A percentile compares a stretch with the other conserved stretches of the same genome.
Evolutionary conservation across 306 rosid genomes (phyloP).

Genomic region (Cucumis hystrix): DNA sequence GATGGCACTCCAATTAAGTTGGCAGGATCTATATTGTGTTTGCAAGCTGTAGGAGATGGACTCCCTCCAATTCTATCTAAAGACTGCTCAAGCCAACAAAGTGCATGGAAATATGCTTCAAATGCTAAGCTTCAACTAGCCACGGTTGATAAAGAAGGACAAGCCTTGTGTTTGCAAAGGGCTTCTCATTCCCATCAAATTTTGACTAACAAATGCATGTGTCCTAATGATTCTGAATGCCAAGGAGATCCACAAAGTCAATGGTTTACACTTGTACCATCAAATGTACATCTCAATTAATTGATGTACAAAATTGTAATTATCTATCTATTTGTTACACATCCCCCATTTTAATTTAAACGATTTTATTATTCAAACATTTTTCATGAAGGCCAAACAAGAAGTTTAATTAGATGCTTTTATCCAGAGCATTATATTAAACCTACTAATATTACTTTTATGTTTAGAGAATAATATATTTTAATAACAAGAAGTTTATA

Average conservation of each 20-base stretch:
- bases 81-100: slow-evolving; percentile 19
- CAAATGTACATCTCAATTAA: neutral
- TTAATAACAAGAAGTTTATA: no score
- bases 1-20: slow-evolving; percentile 19
- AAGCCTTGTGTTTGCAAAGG: slow-evolving; percentile 18
- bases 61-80: slow-evolving; percentile 13
- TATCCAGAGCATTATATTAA: no score
- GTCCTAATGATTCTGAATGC: slow-evolving; percentile 3
- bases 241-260: neutral
- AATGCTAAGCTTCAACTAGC: slow-evolving; percentile 27
- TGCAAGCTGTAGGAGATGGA: slow-evolving; percentile 21
- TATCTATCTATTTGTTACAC: no score
- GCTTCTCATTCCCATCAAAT: slow-evolving; percentile 14
- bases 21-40: slow-evolving; percentile 6
- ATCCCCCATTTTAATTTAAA: no score
- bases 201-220: slow-evolving; percentile 22
- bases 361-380: no score
- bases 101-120: slow-evolving; percentile 23
- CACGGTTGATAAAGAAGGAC: slow-evolving; percentile 1
- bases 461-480: no score
- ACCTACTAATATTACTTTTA: no score
- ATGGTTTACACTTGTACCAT: neutral
- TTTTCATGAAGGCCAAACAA: no score
- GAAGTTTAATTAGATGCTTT: no score
- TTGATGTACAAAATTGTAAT: no score